Base-by-base conservation (phyloP, 176 grass and related monocot genomes). In the Tillandsia fasciculata region DNA sequence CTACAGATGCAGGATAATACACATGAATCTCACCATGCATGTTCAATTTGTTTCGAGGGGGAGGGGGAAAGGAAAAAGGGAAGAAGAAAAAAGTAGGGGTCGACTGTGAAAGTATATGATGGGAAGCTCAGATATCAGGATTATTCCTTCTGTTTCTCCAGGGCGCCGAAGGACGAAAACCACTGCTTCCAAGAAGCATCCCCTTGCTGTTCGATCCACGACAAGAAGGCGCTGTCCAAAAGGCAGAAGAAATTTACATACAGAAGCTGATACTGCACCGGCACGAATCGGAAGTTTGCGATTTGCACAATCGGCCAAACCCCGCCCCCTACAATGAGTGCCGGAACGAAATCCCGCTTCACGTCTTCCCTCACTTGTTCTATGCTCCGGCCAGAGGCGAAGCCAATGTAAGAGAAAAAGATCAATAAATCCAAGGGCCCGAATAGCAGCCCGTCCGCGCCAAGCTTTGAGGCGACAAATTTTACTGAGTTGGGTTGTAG, bases 181-280 rank as follows among this genome's bases (percentile, higher is more conserved):
- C 89, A 90, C 26, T 65, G 74, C 77, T 97, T 97, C 94, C 94
- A 97, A 22, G 82, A 61, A 9, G 94, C 94, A 52, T 93, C 86
- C 8, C 94, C 89, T 77, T 96, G 88, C 22, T 96, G 92, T 48
- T 96, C 92, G 9, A 97, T 85, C 94, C 94, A 97, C 2, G 94
- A 97, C 74, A 92, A 68, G 78, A 92, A 97, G 26, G 79, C 87
- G 11, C 89, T 97, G 78, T 92, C 94, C 48, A 92, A 42, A 52
- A 92, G 82, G 80, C 86, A 97, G 74, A 97, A 89, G 9, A 97
- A 51, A 83, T 97, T 97, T 63, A 90, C 94, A 49, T 97, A 97
- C 0, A 97, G 84, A 52, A 97, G 82, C 63, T 97, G 94, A 10
- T 90, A 90, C 23, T 82, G 81, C 66, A 97, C 94, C 0, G 94